phyloP scores from a whole-genome alignment of 352 stramenopile genomes.

The Phytophthora quininea region DNA sequence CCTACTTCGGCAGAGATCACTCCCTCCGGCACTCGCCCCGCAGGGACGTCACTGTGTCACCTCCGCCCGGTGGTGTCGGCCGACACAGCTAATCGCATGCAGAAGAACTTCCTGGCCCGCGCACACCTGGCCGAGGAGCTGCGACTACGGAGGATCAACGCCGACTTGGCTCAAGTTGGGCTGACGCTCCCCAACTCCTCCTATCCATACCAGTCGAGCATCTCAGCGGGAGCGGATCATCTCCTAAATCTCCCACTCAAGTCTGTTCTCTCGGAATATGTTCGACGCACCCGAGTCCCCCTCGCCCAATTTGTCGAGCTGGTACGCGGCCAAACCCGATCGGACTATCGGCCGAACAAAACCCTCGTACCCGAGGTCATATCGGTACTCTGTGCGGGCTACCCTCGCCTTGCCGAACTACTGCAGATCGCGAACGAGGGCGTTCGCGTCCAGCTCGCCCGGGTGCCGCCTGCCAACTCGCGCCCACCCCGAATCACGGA shows the following conservation, averaged over 20 bases:
- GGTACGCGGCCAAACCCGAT: background rate
- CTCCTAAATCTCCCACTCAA: background rate
- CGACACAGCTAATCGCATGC: too few species aligned
- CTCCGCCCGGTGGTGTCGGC: too few species aligned
- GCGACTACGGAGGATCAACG: too few species aligned
- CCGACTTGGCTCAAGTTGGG: too few species aligned
- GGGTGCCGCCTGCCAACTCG: background rate
- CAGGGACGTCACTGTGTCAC: too few species aligned
- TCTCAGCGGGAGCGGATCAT: background rate
- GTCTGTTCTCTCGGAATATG: background rate
- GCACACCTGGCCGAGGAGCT: too few species aligned
- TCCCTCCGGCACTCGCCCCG: too few species aligned
- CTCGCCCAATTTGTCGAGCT: conserved; percentile 1
- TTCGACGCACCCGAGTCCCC: background rate
- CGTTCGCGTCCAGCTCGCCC: background rate
- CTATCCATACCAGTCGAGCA: background rate
- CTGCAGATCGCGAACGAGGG: background rate
- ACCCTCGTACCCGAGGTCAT: background rate
- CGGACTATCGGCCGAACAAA: conserved; percentile 9
- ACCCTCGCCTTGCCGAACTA: background rate
- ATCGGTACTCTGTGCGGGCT: background rate
- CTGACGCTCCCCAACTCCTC: too few species aligned
- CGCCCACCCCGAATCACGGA: background rate
- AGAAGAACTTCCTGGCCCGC: too few species aligned
- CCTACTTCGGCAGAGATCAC: too few species aligned